Evolutionary conservation across 2,329 filamentous ascomycete species (phyloP).

Genomic region (Botrytis sinoallii): DNA sequence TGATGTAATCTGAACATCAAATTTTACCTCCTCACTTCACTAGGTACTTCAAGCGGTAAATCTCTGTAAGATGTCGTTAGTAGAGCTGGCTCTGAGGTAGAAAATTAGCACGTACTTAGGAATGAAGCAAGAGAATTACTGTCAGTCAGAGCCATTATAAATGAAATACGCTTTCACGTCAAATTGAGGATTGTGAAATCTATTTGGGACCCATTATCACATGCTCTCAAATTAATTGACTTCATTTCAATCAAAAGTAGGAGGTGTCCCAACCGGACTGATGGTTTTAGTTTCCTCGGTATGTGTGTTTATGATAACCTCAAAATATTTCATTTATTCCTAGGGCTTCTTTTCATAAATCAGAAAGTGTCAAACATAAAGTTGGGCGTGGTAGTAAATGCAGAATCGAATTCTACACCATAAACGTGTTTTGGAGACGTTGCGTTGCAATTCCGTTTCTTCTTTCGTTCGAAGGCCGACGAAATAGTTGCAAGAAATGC

Average conservation of each 20-base stretch:
- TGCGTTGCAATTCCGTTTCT: not conserved
- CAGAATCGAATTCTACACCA: not conserved
- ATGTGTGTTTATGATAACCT: not conserved
- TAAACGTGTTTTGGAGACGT: not conserved
- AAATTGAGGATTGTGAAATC: not conserved
- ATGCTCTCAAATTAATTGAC: not conserved
- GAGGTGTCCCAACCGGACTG: not conserved
- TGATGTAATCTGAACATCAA: not conserved
- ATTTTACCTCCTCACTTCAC: not conserved
- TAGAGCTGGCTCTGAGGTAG: not conserved
- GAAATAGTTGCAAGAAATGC: not conserved
- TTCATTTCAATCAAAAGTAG: too few species aligned
- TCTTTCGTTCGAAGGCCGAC: not conserved
- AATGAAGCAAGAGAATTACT: not conserved
- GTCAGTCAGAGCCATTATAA: not conserved
- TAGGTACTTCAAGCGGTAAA: too few species aligned
- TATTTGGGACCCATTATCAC: not conserved
- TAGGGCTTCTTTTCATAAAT: not conserved
- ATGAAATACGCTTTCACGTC: not conserved
- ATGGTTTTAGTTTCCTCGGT: not conserved
- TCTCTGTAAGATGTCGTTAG: not conserved
- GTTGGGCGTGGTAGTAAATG: not conserved
- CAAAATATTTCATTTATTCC: not conserved
- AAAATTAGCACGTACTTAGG: not conserved
- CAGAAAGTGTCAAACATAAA: not conserved